phyloP scores from a whole-genome alignment of 176 grass and related monocot species.

The Carex littledalei region DNA sequence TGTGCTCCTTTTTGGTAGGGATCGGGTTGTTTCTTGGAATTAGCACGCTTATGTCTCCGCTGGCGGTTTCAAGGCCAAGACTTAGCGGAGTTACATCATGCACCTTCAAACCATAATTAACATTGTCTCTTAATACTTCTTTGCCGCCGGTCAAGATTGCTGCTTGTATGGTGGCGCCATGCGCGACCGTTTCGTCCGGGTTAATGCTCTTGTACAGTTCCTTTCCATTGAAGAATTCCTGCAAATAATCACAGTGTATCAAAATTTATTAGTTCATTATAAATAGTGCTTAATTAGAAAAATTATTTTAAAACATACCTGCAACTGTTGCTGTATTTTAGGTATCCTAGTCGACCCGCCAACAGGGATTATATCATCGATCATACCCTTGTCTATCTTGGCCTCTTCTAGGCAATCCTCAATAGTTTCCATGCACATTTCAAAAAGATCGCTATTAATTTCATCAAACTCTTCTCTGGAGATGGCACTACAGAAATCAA shows the following conservation, averaged over 20 bases:
- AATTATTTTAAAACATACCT: slow-evolving; percentile 2
- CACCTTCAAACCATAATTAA: neutral
- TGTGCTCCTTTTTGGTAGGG: slow-evolving; percentile 16
- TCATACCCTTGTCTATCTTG: slow-evolving; percentile 1
- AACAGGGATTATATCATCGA: slow-evolving; percentile 20
- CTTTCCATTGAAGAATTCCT: slow-evolving; percentile 29
- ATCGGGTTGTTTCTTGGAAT: slow-evolving; percentile 16
- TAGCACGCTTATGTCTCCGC: slow-evolving; percentile 20
- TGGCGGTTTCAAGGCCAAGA: slow-evolving; percentile 22
- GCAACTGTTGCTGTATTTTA: slow-evolving; percentile 21
- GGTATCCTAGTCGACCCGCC: slow-evolving; percentile 28
- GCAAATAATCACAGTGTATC: neutral
- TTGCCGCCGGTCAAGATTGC: neutral
- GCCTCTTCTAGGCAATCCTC: slow-evolving; percentile 23
- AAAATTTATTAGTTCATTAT: neutral
- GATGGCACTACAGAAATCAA: slow-evolving; percentile 21
- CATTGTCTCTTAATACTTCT: neutral
- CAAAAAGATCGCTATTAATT: slow-evolving; percentile 20
- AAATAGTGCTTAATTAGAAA: neutral
- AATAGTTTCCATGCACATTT: slow-evolving; percentile 19
- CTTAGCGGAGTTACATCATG: slow-evolving; percentile 12
- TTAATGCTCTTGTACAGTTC: slow-evolving; percentile 25
- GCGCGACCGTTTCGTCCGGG: slow-evolving; percentile 15
- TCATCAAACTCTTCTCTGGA: slow-evolving; percentile 26
- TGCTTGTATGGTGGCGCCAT: slow-evolving; percentile 12